phyloP scores from a whole-genome alignment of 768 basidiomycete species.

The Lactarius evosmus region DNA sequence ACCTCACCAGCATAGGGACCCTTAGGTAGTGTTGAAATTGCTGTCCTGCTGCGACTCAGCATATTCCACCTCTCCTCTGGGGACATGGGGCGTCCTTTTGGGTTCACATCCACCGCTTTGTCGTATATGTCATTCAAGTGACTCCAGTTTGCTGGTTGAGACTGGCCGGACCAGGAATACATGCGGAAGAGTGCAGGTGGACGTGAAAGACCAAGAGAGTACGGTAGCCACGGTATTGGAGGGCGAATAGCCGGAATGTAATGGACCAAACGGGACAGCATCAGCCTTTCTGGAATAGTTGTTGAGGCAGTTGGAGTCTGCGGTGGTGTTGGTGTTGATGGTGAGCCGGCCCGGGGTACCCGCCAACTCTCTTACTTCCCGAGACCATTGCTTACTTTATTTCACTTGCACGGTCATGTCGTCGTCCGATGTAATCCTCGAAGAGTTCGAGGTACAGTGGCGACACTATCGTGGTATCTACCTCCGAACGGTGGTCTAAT shows the following conservation, averaged over 20 bases:
- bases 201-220: not conserved
- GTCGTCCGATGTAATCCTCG: constrained; percentile 66
- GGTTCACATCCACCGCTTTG: not conserved
- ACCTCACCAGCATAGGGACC: constrained; percentile 24
- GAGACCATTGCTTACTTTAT: not conserved
- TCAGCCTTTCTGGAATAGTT: constrained; percentile 7
- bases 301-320: not conserved
- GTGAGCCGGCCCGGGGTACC: constrained; percentile 11
- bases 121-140: constrained; percentile 18
- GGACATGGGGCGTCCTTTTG: not conserved
- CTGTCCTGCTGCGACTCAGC: constrained; percentile 16
- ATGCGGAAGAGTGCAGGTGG: not conserved
- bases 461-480: constrained; percentile 21
- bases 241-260: constrained; percentile 1
- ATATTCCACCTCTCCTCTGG: constrained; percentile 18
- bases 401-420: constrained; percentile 46
- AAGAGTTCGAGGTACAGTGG: constrained; percentile 81
- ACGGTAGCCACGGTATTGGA: not conserved
- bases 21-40: constrained; percentile 1
- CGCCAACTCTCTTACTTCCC: not conserved
- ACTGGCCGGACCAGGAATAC: constrained; percentile 2
- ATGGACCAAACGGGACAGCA: constrained; percentile 9
- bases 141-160: constrained; percentile 17
- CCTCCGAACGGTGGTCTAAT: constrained; percentile 22
- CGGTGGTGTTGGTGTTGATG: too few species aligned